Evolutionary conservation across 2,329 filamentous ascomycete species (phyloP), one percentile per base, ranked within the genome.

Genomic region (Rhynchosporium agropyri): DNA sequence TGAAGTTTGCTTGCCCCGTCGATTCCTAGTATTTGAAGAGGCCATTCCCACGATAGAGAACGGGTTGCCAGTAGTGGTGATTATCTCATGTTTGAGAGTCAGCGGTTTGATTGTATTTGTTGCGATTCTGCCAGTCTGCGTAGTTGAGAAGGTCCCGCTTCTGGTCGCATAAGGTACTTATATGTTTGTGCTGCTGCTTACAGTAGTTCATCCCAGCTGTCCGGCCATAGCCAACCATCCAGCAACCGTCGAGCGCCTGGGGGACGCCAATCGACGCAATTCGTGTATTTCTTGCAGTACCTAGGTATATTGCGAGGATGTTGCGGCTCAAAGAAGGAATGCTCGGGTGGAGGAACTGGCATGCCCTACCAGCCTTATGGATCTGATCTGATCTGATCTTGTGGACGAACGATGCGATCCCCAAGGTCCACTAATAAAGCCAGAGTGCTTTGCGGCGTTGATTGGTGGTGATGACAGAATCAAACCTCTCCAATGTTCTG

Each of bases 331-430:
- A 48, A 42, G 10, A 46, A 28, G 33, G 40, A 48, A 48, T 45
- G 48, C 62, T 51, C 26, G 43, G 55, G 60, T 58, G 48, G 60
- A 56, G 46, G 59, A 60, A 42, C 48, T 46, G 58, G 20, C 20
- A 20, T 20, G 20, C 20, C 20, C 20, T 20, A 20, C 60, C 69
- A 70, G 67, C 69, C 69, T 67, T 70, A 66, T 46, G 51, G 53
- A 40, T 10, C 43, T 53, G 61, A 64, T 61, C 58, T 12, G 53
- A 20, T 20, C 20, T 20, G 20, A 20, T 20, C 20, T 20, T 20
- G 20, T 36, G 55, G 50, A 60, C 5, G 61, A 64, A 67, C 64
- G 62, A 67, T 64, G 69, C 64, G 67, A 61, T 43, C 13, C 38
- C 43, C 28, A 54, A 13, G 28, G 54, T 29, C 48, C 45, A 58